Evolutionary conservation across 2,329 filamentous ascomycete species (phyloP).

Genomic region (Podosphaera leucotricha): DNA sequence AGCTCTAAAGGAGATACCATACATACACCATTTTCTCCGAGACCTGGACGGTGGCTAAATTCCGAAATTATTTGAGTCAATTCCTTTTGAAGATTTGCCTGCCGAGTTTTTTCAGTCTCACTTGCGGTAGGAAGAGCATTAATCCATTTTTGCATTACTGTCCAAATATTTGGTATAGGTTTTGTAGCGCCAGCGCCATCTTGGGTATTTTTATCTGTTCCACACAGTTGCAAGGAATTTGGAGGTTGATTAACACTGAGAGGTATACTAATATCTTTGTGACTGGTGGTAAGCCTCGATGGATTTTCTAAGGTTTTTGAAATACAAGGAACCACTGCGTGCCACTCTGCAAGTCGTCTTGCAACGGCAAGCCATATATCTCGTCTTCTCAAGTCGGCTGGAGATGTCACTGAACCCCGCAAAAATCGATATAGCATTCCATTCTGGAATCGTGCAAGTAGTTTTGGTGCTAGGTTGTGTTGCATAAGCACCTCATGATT

Average conservation of each 20-base stretch:
- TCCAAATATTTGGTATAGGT: slow-evolving; percentile 74
- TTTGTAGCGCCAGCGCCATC: too few relatives aligned
- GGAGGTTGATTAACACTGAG: too few relatives aligned
- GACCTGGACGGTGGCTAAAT: slow-evolving; percentile 52
- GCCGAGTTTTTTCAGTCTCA: slow-evolving; percentile 41
- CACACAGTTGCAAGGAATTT: too few relatives aligned
- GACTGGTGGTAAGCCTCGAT: background rate
- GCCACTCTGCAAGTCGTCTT: slow-evolving; percentile 72
- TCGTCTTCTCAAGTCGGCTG: slow-evolving; percentile 54
- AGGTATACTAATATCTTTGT: too few relatives aligned
- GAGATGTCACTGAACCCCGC: slow-evolving; percentile 53
- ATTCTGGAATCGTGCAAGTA: slow-evolving; percentile 84
- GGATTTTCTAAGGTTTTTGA: slow-evolving; percentile 12
- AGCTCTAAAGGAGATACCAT: slow-evolving; percentile 6
- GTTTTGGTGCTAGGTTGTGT: slow-evolving; percentile 58
- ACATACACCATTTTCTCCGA: slow-evolving; percentile 51
- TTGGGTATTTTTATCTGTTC: too few relatives aligned
- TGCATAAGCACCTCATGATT: slow-evolving; percentile 73
- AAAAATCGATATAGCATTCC: slow-evolving; percentile 90
- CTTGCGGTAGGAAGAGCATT: slow-evolving; percentile 55
- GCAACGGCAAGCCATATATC: slow-evolving; percentile 67
- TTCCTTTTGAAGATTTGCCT: slow-evolving; percentile 48
- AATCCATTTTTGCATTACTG: slow-evolving; percentile 91
- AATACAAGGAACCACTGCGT: slow-evolving; percentile 45
- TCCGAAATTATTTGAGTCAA: slow-evolving; percentile 43